Conservation (phyloP, 2,329 filamentous ascomycete species). For the Penicillium sp. region DNA sequence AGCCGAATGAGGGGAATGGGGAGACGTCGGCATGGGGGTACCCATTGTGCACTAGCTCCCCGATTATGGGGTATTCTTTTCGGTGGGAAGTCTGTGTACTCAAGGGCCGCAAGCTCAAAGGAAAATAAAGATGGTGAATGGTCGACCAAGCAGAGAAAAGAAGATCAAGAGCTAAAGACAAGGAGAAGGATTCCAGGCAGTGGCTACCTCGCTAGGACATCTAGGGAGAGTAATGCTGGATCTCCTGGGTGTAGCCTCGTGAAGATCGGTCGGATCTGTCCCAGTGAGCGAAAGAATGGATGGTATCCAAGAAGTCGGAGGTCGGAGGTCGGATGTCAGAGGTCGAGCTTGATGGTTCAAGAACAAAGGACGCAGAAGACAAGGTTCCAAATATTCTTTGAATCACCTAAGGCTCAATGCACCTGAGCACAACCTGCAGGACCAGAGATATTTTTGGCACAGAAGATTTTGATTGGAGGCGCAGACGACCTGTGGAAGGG, state of each 20-base stretch:
- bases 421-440: constrained; percentile 10
- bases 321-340: not conserved
- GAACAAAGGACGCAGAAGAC: not conserved
- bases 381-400: not conserved
- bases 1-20: constrained; percentile 19
- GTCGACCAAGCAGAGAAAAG: not conserved
- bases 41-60: constrained; percentile 18
- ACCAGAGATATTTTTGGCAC: constrained; percentile 24
- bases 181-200: not conserved
- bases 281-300: constrained; percentile 1
- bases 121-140: not conserved
- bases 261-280: constrained; percentile 4
- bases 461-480: constrained; percentile 21
- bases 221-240: constrained; percentile 13
- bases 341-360: not conserved
- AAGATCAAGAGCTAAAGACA: not conserved
- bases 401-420: not conserved
- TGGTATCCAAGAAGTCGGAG: not conserved
- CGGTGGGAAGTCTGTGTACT: not conserved
- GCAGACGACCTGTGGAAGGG: constrained; percentile 9
- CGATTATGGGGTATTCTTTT: constrained; percentile 3
- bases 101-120: not conserved
- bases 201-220: constrained; percentile 5
- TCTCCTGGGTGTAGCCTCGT: constrained; percentile 10
- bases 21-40: constrained; percentile 18